phyloP scores from a whole-genome alignment of 129 eudicot genomes.

The Dittrichia graveolens region DNA sequence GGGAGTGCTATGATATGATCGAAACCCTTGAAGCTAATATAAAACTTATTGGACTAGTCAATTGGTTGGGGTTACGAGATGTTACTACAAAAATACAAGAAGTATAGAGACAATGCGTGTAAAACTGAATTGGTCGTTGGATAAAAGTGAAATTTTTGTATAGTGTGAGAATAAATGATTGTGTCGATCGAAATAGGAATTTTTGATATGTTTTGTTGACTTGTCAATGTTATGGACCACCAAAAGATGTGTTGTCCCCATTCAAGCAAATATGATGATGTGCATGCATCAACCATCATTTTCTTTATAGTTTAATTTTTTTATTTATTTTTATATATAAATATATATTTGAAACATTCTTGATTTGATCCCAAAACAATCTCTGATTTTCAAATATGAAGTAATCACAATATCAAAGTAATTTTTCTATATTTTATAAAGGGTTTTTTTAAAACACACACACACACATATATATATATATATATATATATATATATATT shows the following conservation, averaged over 20 bases:
- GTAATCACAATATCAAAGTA: neutral
- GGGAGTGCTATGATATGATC: too few species aligned
- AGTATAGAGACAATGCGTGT: too few species aligned
- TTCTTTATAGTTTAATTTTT: neutral
- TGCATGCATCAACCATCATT: constrained; percentile 38
- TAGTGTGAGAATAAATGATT: constrained; percentile 37
- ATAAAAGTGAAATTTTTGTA: constrained; percentile 19
- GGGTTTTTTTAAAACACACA: too few species aligned
- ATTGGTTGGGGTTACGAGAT: too few species aligned
- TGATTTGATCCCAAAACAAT: neutral
- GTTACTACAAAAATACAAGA: neutral
- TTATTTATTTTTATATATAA: neutral
- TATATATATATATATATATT: too few species aligned
- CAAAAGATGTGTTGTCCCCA: constrained; percentile 35
- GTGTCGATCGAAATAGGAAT: constrained; percentile 37
- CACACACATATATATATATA: too few species aligned
- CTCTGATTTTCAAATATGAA: neutral
- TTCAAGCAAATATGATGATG: constrained; percentile 33
- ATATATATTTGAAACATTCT: neutral
- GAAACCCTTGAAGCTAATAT: too few species aligned
- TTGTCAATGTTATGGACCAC: constrained; percentile 38
- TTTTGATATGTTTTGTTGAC: constrained; percentile 35
- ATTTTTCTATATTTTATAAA: too few species aligned
- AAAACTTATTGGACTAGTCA: too few species aligned
- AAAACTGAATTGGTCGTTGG: too few species aligned